Percentiles rank a stretch among this genome's conserved stretches.
Evolutionary conservation across 148 eudicot genomes (phyloP).

Genomic region (Bassia scoparia): DNA sequence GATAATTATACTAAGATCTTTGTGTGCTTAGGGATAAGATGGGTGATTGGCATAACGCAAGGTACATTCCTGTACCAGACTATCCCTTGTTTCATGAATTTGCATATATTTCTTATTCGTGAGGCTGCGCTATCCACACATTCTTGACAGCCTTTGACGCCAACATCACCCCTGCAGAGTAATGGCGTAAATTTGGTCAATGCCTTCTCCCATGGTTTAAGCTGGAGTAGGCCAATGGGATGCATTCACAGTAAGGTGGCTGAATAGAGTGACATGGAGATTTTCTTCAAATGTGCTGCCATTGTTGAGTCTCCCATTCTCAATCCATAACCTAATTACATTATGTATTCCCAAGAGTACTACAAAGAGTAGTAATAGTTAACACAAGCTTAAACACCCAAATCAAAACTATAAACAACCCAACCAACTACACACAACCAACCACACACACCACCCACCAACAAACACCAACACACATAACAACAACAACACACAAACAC

Average conservation of each 20-base stretch:
- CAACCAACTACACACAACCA: too few relatives aligned
- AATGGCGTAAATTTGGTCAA: constrained; percentile 27
- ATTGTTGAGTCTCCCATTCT: too few relatives aligned
- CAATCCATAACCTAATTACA: too few relatives aligned
- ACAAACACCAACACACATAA: too few relatives aligned
- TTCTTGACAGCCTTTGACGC: constrained; percentile 11
- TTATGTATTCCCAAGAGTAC: too few relatives aligned
- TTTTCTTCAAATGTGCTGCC: constrained; percentile 15
- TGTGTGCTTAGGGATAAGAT: not conserved
- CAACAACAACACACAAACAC: too few relatives aligned
- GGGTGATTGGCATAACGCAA: constrained; percentile 26
- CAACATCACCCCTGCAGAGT: constrained; percentile 30
- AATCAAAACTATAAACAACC: too few relatives aligned
- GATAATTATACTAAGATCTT: not conserved
- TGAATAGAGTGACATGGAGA: constrained; percentile 15
- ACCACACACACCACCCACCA: too few relatives aligned
- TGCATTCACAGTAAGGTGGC: not conserved
- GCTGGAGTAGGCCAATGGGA: not conserved
- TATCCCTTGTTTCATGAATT: constrained; percentile 11
- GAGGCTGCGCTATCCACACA: constrained; percentile 18
- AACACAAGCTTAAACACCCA: too few relatives aligned
- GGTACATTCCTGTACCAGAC: constrained; percentile 29
- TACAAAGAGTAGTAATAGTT: too few relatives aligned
- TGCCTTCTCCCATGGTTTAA: constrained; percentile 6
- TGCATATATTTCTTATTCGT: not conserved